These are phyloP conservation scores for Botrytis fabae DNA, from an alignment of 2,329 filamentous ascomycete species.

Conservation along the genomic window DNA sequence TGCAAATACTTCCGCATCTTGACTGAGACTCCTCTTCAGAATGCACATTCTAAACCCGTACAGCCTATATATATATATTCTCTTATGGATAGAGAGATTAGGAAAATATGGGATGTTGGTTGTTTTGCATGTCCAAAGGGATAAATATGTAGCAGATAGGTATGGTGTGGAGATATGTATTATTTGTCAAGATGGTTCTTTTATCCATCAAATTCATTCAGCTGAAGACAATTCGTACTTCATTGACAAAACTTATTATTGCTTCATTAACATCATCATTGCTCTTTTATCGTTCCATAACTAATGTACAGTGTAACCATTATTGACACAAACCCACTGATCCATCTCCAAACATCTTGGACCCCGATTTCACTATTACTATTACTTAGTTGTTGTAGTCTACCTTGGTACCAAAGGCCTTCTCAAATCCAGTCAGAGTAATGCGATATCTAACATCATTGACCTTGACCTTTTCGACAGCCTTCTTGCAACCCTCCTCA, in stretches of 20 bases:
- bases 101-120: too few relatives aligned
- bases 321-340: not conserved
- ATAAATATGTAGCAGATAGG: too few relatives aligned
- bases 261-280: not conserved
- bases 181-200: too few relatives aligned
- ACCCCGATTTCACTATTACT: not conserved
- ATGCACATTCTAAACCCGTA: not conserved
- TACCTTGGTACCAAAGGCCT: constrained; percentile 53
- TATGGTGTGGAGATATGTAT: too few relatives aligned
- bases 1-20: not conserved
- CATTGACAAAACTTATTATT: not conserved
- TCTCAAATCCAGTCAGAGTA: constrained; percentile 67
- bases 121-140: too few relatives aligned
- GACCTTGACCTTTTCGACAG: constrained; percentile 66
- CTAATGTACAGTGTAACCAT: not conserved
- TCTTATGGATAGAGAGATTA: too few relatives aligned
- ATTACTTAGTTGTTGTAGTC: constrained; percentile 6
- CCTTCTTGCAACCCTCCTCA: constrained; percentile 61
- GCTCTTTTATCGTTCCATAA: not conserved
- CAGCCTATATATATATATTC: not conserved
- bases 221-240: not conserved
- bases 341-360: not conserved
- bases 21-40: not conserved
- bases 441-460: constrained; percentile 73
- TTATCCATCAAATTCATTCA: too few relatives aligned